Evolutionary conservation across 768 basidiomycete genomes (phyloP), one percentile per base, ranked within the genome.

Genomic region (Gloeophyllum trabeum): DNA sequence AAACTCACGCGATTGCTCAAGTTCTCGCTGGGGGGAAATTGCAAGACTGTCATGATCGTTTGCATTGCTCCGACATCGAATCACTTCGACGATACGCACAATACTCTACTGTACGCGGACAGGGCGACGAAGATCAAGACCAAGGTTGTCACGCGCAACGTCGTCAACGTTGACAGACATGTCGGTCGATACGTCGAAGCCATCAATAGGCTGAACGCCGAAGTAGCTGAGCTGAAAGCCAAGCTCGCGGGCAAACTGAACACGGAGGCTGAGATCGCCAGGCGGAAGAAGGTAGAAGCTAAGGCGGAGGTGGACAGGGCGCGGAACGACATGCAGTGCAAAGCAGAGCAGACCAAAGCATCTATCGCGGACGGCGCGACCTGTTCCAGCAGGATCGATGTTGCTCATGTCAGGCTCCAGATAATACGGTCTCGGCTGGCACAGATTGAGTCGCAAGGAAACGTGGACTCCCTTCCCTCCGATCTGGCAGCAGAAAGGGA

Each of bases 1-100:
- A 99, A 99, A 63, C 84, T 99, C 49, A 99, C 96, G 1, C 86
- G 96, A 34, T 64, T 98, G 35, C 81, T 98, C 56, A 98, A 97
- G 61, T 97, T 97, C 67, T 93, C 94, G 1, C 76, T 98, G 38
- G 94, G 94, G 1, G 96, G 96, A 4, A 98, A 98, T 61, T 99
- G 96, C 75, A 90, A 94, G 64, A 99, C 96, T 1, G 92, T 96
- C 56, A 99, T 98, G 96, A 90, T 97, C 48, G 94, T 98, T 47
- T 98, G 96, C 58, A 71, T 99, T 37, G 92, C 92, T 1, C 96
- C 96, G 1, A 91, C 92, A 4, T 92, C 91, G 26, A 75, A 75
- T 26, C 92, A 99, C 63, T 96, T 97, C 58, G 96, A 98, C 55
- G 96, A 99, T 59, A 98, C 96, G 24, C 91, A 96, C 58, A 99